Evolutionary conservation across 768 basidiomycete genomes (phyloP).

Genomic region (Boletus subcaerulescens): DNA sequence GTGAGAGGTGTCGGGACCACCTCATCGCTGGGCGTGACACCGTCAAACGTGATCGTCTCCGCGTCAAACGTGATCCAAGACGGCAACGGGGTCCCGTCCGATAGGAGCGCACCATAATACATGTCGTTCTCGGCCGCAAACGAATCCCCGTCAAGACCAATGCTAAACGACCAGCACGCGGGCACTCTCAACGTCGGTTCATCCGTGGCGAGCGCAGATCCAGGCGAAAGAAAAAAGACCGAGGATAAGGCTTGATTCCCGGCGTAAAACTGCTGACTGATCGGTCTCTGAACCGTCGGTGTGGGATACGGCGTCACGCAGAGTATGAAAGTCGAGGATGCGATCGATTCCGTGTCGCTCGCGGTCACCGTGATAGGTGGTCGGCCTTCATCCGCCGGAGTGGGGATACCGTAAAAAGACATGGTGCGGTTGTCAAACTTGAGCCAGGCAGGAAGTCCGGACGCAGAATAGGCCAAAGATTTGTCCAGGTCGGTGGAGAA

Average conservation of each 20-base stretch:
- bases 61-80: slow-evolving; percentile 73
- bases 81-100: slow-evolving; percentile 70
- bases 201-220: slow-evolving; percentile 51
- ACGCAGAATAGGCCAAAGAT: slow-evolving; percentile 50
- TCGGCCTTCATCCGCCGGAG: slow-evolving; percentile 58
- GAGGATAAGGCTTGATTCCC: slow-evolving; percentile 70
- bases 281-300: slow-evolving; percentile 52
- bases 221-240: slow-evolving; percentile 60
- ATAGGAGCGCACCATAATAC: slow-evolving; percentile 61
- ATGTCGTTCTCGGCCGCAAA: slow-evolving; percentile 47
- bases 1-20: slow-evolving; percentile 37
- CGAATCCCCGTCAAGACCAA: slow-evolving; percentile 73
- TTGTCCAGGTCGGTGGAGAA: slow-evolving; percentile 51
- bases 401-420: slow-evolving; percentile 71
- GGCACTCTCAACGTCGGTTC: slow-evolving; percentile 70
- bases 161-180: slow-evolving; percentile 82
- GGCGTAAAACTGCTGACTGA: slow-evolving; percentile 57
- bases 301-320: slow-evolving; percentile 53
- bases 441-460: slow-evolving; percentile 72
- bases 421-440: slow-evolving; percentile 58
- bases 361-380: slow-evolving; percentile 63
- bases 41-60: slow-evolving; percentile 68
- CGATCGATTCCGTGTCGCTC: slow-evolving; percentile 47
- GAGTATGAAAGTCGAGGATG: slow-evolving; percentile 52
- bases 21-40: slow-evolving; percentile 59